Evolutionary conservation across 176 grass and related monocot genomes (phyloP).

Genomic region (Triticum turgidum): DNA sequence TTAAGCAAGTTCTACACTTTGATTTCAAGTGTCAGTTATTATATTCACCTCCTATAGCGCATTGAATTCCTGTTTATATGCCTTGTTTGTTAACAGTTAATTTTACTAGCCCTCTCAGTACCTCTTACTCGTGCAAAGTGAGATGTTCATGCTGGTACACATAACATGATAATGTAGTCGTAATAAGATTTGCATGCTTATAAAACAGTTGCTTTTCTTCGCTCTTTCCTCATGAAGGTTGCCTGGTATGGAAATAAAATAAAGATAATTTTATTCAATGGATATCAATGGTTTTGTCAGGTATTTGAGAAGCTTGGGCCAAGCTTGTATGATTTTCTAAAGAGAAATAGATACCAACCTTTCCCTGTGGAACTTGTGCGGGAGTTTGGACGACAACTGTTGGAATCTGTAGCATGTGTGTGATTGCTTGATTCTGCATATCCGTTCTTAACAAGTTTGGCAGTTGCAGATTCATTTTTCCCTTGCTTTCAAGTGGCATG

Average conservation of each 20-base stretch:
- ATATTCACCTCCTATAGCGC: neutral
- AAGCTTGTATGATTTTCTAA: slow-evolving; percentile 99
- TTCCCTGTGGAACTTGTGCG: slow-evolving; percentile 99
- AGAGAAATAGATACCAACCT: slow-evolving; percentile 99
- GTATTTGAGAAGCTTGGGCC: slow-evolving; percentile 99
- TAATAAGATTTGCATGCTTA: slow-evolving; percentile 32
- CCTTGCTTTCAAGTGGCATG: slow-evolving; percentile 26
- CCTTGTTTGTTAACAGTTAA: slow-evolving; percentile 31
- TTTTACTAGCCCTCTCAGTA: neutral
- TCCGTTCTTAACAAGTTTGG: slow-evolving; percentile 51
- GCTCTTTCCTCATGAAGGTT: slow-evolving; percentile 52
- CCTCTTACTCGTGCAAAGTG: slow-evolving; percentile 9
- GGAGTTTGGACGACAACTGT: slow-evolving; percentile 98
- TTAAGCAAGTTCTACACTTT: slow-evolving; percentile 18
- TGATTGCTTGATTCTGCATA: slow-evolving; percentile 60
- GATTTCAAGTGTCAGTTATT: slow-evolving; percentile 17
- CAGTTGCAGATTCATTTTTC: slow-evolving; percentile 45
- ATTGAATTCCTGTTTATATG: neutral
- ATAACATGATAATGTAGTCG: slow-evolving; percentile 22
- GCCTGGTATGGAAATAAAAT: slow-evolving; percentile 40
- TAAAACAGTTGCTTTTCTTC: slow-evolving; percentile 32
- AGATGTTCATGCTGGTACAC: slow-evolving; percentile 24
- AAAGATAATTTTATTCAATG: slow-evolving; percentile 80
- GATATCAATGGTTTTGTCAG: slow-evolving; percentile 90
- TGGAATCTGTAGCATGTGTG: slow-evolving; percentile 99